Percentiles rank a stretch among this genome's conserved stretches.
Evolutionary conservation across 1,139 yeast genomes (phyloP).

Genomic region (Scheffersomyces insectosa): DNA sequence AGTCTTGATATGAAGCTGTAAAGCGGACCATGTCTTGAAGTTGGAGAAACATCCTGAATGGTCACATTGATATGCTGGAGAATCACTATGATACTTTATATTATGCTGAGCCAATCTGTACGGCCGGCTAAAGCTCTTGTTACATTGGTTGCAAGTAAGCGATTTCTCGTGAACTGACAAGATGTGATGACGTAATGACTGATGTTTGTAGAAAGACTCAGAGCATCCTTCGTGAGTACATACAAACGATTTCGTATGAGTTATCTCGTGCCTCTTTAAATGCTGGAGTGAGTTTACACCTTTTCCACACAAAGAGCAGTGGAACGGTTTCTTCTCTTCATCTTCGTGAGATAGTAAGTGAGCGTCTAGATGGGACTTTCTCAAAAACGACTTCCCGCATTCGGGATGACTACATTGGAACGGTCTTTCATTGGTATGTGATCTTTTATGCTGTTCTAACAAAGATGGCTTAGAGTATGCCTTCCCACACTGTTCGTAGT

Average conservation of each 20-base stretch:
- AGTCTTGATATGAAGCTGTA: constrained; percentile 69
- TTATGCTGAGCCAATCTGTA: constrained; percentile 63
- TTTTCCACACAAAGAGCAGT: constrained; percentile 76
- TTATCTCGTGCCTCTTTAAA: constrained; percentile 72
- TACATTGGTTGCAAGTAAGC: constrained; percentile 58
- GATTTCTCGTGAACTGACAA: constrained; percentile 58
- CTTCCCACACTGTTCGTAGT: constrained; percentile 66
- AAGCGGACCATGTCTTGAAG: constrained; percentile 75
- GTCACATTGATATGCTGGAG: constrained; percentile 63
- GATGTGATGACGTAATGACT: constrained; percentile 73
- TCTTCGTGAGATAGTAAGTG: constrained; percentile 66
- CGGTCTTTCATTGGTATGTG: constrained; percentile 82
- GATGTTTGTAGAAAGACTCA: constrained; percentile 74
- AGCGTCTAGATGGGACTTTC: constrained; percentile 77
- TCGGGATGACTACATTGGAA: constrained; percentile 55
- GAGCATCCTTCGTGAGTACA: constrained; percentile 66
- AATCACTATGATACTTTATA: constrained; percentile 56
- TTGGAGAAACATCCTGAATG: constrained; percentile 57
- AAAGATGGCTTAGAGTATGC: constrained; percentile 81
- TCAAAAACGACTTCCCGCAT: constrained; percentile 67
- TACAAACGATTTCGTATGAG: constrained; percentile 70
- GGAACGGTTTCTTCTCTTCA: constrained; percentile 65
- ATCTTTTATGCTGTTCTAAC: constrained; percentile 74
- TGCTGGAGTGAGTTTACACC: constrained; percentile 86
- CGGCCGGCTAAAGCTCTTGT: constrained; percentile 60